phyloP scores from a whole-genome alignment of 208 protist species.

The Novymonas esmeraldas region DNA sequence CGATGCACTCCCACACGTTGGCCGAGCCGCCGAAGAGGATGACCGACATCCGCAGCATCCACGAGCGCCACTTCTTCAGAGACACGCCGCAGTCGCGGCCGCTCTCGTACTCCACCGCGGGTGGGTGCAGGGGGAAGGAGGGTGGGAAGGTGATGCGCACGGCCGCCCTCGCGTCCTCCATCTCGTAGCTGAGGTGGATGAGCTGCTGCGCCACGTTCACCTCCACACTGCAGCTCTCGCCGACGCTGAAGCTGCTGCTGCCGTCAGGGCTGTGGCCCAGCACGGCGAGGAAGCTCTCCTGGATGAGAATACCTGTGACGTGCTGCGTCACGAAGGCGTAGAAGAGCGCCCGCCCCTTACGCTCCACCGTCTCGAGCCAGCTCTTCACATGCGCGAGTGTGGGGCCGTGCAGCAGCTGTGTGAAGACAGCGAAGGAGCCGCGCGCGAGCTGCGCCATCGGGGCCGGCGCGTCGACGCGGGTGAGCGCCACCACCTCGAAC shows the following conservation, averaged over 20 bases:
- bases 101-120: slow-evolving; percentile 57
- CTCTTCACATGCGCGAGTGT: slow-evolving; percentile 65
- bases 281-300: slow-evolving; percentile 74
- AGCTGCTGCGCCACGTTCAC: slow-evolving; percentile 58
- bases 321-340: slow-evolving; percentile 68
- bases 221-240: slow-evolving; percentile 64
- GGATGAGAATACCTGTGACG: slow-evolving; percentile 73
- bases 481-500: slow-evolving; percentile 68
- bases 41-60: slow-evolving; percentile 91
- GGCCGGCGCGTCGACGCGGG: slow-evolving; percentile 43
- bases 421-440: slow-evolving; percentile 77
- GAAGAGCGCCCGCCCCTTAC: slow-evolving; percentile 67
- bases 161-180: slow-evolving; percentile 78
- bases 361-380: slow-evolving; percentile 86
- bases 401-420: slow-evolving; percentile 61
- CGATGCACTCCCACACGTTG: slow-evolving; percentile 88
- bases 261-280: slow-evolving; percentile 72
- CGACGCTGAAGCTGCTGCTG: slow-evolving; percentile 60
- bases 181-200: slow-evolving; percentile 79
- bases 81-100: slow-evolving; percentile 74
- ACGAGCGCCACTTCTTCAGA: slow-evolving; percentile 79
- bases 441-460: slow-evolving; percentile 74
- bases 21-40: slow-evolving; percentile 80
- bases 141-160: slow-evolving; percentile 76
- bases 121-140: slow-evolving; percentile 73